A percentile compares a stretch with the other conserved stretches of the same genome.
phyloP scores from a whole-genome alignment of 306 rosid genomes.

The Malus sylvestris region DNA sequence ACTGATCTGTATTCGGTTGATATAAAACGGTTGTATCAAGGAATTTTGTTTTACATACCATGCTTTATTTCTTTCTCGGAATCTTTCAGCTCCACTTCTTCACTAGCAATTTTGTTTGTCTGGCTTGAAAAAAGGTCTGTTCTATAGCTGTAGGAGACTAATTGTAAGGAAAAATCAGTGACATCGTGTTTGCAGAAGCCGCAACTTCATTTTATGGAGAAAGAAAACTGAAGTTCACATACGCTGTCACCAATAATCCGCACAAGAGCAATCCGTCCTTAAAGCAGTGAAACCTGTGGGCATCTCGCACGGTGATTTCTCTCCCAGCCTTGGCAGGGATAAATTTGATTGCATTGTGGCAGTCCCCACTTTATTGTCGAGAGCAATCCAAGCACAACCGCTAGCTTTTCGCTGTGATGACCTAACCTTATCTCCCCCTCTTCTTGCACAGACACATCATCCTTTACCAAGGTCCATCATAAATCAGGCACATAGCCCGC shows the following conservation, averaged over 20 bases:
- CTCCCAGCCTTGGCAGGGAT: constrained; percentile 55
- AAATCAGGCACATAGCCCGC: constrained; percentile 63
- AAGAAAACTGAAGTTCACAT: background rate
- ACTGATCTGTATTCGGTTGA: background rate
- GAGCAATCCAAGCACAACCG: constrained; percentile 33
- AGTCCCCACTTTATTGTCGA: constrained; percentile 33
- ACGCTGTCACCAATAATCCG: constrained; percentile 59
- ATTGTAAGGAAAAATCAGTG: background rate
- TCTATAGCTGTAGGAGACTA: background rate
- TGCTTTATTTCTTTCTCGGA: background rate
- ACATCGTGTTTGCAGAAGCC: background rate
- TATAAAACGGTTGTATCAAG: background rate
- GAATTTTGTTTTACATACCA: background rate
- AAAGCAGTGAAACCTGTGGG: constrained; percentile 77
- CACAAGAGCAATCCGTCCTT: constrained; percentile 74
- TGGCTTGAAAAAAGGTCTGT: too few relatives aligned
- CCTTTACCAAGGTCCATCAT: constrained; percentile 57
- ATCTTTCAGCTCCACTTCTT: background rate
- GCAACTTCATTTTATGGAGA: background rate
- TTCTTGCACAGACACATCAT: constrained; percentile 41
- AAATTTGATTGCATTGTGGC: constrained; percentile 72
- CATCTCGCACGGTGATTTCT: constrained; percentile 72
- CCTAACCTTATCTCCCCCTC: constrained; percentile 61
- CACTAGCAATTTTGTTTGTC: background rate
- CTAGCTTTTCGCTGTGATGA: constrained; percentile 74